Percentiles rank a stretch among this genome's conserved stretches.
Evolutionary conservation across 2,329 filamentous ascomycete species (phyloP).

Genomic region (Periglandula ipomoeae): DNA sequence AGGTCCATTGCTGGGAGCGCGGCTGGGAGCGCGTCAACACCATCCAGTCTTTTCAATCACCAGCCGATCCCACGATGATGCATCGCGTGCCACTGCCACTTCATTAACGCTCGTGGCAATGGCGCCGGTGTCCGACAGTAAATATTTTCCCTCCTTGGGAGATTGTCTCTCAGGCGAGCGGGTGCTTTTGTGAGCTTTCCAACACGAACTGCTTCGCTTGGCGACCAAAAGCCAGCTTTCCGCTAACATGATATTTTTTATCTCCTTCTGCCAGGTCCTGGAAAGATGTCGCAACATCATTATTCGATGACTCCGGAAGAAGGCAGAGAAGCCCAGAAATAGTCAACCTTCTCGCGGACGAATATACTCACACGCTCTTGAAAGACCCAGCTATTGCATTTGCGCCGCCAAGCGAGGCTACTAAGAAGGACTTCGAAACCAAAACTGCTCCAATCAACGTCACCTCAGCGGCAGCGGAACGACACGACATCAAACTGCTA

Average conservation of each 20-base stretch:
- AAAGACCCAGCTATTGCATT: conserved; percentile 62
- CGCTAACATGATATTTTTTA: conserved; percentile 18
- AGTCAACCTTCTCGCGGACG: conserved; percentile 60
- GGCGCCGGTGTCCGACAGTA: conserved; percentile 59
- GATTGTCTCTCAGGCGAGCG: conserved; percentile 75
- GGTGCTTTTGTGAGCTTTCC: conserved; percentile 61
- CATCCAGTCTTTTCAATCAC: conserved; percentile 14
- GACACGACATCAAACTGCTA: conserved; percentile 67
- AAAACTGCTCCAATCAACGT: conserved; percentile 83
- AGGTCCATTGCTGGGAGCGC: conserved; percentile 12
- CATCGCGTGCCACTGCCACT: conserved; percentile 27
- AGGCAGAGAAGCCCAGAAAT: conserved; percentile 45
- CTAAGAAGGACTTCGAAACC: conserved; percentile 67
- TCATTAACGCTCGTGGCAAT: conserved; percentile 51
- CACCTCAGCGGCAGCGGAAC: conserved; percentile 54
- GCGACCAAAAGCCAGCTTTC: background rate
- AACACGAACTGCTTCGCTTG: background rate
- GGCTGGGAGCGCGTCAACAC: conserved; percentile 24
- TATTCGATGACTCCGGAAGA: conserved; percentile 47
- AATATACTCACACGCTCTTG: conserved; percentile 59
- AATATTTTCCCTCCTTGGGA: conserved; percentile 78
- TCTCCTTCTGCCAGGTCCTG: conserved; percentile 40
- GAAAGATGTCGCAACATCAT: conserved; percentile 48
- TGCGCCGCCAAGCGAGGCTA: conserved; percentile 47
- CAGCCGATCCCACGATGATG: conserved; percentile 24